Percentiles rank a stretch among this genome's conserved stretches.
These are phyloP conservation scores for Pezicula rhizophila DNA, from an alignment of 2,329 filamentous ascomycete species.

Conservation along the genomic window DNA sequence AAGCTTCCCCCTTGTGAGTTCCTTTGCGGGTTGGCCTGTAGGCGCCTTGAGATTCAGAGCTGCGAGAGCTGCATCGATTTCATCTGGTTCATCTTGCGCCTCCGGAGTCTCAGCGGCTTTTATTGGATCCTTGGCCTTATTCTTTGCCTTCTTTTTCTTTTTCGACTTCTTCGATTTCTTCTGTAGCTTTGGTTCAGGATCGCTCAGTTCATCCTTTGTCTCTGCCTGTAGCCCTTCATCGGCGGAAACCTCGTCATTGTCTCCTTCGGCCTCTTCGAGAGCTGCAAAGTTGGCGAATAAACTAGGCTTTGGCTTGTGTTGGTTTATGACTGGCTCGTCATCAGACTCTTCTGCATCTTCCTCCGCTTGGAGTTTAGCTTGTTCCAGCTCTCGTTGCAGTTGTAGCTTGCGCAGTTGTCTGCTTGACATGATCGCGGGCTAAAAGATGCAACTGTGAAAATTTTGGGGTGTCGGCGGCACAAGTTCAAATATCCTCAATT, in stretches of 20 bases:
- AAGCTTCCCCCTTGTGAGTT: no score
- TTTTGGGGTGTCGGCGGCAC: no score
- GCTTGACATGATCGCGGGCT: slow-evolving; percentile 25
- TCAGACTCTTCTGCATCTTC: slow-evolving; percentile 23
- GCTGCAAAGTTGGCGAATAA: slow-evolving; percentile 48
- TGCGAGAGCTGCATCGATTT: slow-evolving; percentile 60
- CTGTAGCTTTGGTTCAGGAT: slow-evolving; percentile 26
- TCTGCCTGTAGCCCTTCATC: slow-evolving; percentile 20
- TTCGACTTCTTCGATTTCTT: slow-evolving; percentile 55
- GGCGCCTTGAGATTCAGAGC: slow-evolving; percentile 43
- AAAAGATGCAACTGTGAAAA: no score
- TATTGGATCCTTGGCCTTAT: slow-evolving; percentile 25
- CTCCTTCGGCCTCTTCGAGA: slow-evolving; percentile 33
- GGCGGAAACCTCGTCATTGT: slow-evolving; percentile 26
- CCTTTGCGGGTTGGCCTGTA: slow-evolving; percentile 9
- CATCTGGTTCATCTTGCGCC: slow-evolving; percentile 41
- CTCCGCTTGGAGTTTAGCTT: slow-evolving; percentile 16
- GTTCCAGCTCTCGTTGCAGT: slow-evolving; percentile 26
- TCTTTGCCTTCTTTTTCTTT: slow-evolving; percentile 43
- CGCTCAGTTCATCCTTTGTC: slow-evolving; percentile 16
- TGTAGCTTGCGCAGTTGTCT: slow-evolving; percentile 29
- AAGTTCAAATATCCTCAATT: no score
- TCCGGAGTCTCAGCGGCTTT: slow-evolving; percentile 20
- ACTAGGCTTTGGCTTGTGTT: slow-evolving; percentile 37
- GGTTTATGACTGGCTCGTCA: slow-evolving; percentile 21